These are phyloP conservation scores for Penicillium sp. DNA, from an alignment of 2,329 filamentous ascomycete species.

Conservation along the genomic window DNA sequence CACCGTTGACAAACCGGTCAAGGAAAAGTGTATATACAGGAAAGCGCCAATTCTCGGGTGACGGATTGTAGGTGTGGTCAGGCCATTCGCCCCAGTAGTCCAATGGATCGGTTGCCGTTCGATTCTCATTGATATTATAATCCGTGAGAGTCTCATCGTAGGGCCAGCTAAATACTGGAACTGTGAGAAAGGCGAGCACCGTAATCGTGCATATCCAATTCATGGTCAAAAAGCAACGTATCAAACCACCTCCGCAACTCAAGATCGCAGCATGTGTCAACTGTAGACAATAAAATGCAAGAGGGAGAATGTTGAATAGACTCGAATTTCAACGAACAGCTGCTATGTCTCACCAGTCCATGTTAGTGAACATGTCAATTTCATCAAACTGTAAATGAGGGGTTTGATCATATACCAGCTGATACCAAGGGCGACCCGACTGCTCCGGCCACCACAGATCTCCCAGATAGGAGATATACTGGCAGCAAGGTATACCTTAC, in stretches of 20 bases:
- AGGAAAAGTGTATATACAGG: constrained; percentile 66
- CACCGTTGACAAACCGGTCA: constrained; percentile 64
- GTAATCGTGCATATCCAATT: constrained; percentile 29
- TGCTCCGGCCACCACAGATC: neutral
- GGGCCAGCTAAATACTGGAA: constrained; percentile 35
- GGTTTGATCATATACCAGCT: neutral
- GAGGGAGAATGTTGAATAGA: neutral
- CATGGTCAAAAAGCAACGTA: constrained; percentile 28
- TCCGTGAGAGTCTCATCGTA: constrained; percentile 53
- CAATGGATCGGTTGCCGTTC: constrained; percentile 54
- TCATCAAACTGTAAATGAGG: neutral
- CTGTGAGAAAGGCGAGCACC: constrained; percentile 31
- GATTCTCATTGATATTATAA: constrained; percentile 63
- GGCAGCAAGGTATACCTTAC: neutral
- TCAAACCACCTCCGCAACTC: constrained; percentile 8
- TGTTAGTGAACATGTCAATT: neutral
- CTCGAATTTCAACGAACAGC: neutral
- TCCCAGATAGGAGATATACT: neutral
- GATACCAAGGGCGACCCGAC: neutral
- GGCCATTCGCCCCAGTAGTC: constrained; percentile 60
- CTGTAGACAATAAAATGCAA: neutral
- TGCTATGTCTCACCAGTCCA: neutral
- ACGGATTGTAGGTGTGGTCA: constrained; percentile 53
- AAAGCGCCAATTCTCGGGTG: constrained; percentile 63
- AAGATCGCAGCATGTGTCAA: constrained; percentile 25